A percentile compares a stretch with the other conserved stretches of the same genome.
Conservation (phyloP, 805 yeast genomes). For the Peterozyma toletana region DNA sequence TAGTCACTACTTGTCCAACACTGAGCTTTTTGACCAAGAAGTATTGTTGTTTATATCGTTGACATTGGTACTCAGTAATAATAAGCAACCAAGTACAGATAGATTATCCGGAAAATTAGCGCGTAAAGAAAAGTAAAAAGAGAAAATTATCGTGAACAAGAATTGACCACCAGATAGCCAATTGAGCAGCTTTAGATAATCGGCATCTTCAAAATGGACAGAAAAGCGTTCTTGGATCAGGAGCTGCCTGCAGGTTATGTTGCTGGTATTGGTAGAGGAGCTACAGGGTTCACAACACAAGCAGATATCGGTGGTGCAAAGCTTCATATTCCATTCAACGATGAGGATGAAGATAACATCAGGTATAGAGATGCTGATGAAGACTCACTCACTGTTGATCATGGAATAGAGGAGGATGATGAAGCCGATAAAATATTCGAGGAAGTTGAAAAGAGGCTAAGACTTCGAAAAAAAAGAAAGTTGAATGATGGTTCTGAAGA, state of each 20-base stretch:
- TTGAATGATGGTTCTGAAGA: constrained; percentile 5
- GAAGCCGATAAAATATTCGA: constrained; percentile 74
- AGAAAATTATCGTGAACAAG: neutral
- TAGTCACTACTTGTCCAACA: too few relatives aligned
- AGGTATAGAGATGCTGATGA: constrained; percentile 20
- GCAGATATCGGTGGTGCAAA: constrained; percentile 59
- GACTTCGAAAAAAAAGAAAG: constrained; percentile 15
- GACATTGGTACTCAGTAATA: too few relatives aligned
- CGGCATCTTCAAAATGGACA: constrained; percentile 27
- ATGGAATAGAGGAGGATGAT: constrained; percentile 43
- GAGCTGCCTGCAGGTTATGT: constrained; percentile 86
- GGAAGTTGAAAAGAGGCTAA: constrained; percentile 53
- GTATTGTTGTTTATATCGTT: too few relatives aligned
- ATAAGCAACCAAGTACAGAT: too few relatives aligned
- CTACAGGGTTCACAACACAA: constrained; percentile 84
- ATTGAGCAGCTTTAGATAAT: neutral
- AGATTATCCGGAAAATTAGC: neutral
- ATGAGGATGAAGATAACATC: constrained; percentile 22
- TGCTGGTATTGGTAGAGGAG: constrained; percentile 94
- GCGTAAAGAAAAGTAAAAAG: neutral
- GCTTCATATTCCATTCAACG: constrained; percentile 22
- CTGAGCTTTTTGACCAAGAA: too few relatives aligned
- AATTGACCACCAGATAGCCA: too few relatives aligned
- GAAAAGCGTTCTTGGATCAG: constrained; percentile 63
- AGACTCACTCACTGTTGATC: constrained; percentile 10